These are phyloP conservation scores for Garcia nutans DNA, from an alignment of 345 rosid species.

Conservation along the genomic window DNA sequence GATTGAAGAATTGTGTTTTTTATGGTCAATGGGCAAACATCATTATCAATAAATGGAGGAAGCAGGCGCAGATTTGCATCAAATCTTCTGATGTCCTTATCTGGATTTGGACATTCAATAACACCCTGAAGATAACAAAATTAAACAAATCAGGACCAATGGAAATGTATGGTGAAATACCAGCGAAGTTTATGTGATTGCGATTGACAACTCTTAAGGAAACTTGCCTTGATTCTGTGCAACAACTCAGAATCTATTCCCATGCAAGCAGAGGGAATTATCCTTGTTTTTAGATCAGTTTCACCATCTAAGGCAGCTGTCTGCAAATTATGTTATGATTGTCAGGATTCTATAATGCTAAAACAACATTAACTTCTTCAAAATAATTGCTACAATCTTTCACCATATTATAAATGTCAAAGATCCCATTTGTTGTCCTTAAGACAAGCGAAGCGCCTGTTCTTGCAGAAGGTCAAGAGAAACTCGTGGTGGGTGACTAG, in stretches of 20 bases:
- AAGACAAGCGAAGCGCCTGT: not conserved
- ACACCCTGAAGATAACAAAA: slow-evolving; percentile 65
- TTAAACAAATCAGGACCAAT: slow-evolving; percentile 9
- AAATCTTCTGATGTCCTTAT: slow-evolving; percentile 94
- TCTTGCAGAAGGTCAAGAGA: not conserved
- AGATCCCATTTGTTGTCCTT: not conserved
- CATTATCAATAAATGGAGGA: slow-evolving; percentile 97
- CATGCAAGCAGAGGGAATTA: slow-evolving; percentile 81
- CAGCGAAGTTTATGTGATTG: not conserved
- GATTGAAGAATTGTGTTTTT: slow-evolving; percentile 95
- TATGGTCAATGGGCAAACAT: slow-evolving; percentile 86
- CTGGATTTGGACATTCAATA: slow-evolving; percentile 91
- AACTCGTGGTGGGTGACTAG: not conserved
- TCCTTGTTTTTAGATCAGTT: slow-evolving; percentile 93
- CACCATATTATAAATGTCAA: slow-evolving; percentile 5
- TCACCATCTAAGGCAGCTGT: slow-evolving; percentile 97
- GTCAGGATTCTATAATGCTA: slow-evolving; percentile 22
- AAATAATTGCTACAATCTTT: not conserved
- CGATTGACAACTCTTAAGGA: not conserved
- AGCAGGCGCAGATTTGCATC: slow-evolving; percentile 94
- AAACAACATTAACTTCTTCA: not conserved
- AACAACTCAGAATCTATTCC: slow-evolving; percentile 85
- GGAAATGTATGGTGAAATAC: slow-evolving; percentile 11
- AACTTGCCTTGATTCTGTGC: slow-evolving; percentile 88
- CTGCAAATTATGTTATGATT: slow-evolving; percentile 45